A percentile compares a stretch with the other conserved stretches of the same genome.
Conservation (phyloP, 164 flowering plant genomes). For the Berberis thunbergii region DNA sequence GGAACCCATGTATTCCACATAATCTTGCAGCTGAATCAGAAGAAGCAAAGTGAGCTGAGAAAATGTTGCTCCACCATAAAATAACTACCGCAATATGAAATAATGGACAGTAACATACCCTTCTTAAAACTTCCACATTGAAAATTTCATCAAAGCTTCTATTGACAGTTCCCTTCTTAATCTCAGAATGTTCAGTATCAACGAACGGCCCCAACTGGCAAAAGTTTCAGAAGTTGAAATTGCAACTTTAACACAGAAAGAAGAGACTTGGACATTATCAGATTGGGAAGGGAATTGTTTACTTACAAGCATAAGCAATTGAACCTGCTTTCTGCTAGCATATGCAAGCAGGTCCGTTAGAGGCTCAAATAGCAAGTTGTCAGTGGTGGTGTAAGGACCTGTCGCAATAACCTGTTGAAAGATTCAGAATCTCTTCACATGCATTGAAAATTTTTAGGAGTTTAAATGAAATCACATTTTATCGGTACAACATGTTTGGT, state of each 20-base stretch:
- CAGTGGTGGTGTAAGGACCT: conserved; percentile 89
- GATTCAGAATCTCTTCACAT: conserved; percentile 2
- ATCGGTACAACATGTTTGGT: too few species aligned
- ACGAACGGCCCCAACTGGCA: conserved; percentile 91
- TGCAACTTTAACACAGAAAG: background rate
- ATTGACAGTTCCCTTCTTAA: conserved; percentile 57
- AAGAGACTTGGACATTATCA: background rate
- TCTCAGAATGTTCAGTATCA: conserved; percentile 91
- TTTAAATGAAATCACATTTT: too few species aligned
- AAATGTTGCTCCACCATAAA: too few species aligned
- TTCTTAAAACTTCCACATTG: conserved; percentile 54
- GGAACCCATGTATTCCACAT: conserved; percentile 76
- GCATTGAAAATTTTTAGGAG: too few species aligned
- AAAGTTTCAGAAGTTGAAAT: conserved; percentile 6
- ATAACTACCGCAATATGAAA: background rate
- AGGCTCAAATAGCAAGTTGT: conserved; percentile 90
- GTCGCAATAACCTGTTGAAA: conserved; percentile 78
- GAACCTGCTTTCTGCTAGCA: conserved; percentile 79
- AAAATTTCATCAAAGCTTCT: conserved; percentile 74
- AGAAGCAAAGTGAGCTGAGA: background rate
- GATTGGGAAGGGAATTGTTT: background rate
- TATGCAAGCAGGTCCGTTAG: conserved; percentile 71
- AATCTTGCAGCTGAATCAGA: conserved; percentile 72
- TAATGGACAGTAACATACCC: conserved; percentile 32
- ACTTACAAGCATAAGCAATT: conserved; percentile 75